Percentiles rank a stretch among this genome's conserved stretches.
Conservation (phyloP, 1,284 basidiomycete species). For the Naganishia albida region DNA sequence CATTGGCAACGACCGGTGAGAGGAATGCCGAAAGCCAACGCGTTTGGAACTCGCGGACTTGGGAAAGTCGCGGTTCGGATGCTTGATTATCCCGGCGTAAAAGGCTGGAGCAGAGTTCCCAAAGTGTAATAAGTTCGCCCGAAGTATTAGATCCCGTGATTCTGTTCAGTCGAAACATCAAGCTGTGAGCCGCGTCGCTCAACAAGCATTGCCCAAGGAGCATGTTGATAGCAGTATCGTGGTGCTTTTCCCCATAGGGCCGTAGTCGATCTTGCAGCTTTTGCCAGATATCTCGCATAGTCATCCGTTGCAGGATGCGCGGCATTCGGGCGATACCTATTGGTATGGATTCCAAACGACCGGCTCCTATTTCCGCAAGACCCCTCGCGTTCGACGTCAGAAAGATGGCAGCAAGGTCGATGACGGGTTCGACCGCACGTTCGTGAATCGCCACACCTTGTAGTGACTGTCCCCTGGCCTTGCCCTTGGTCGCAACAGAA, state of each 20-base stretch:
- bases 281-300: background rate
- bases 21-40: conserved; percentile 10
- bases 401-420: conserved; percentile 3
- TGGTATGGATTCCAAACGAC: background rate
- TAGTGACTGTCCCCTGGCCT: background rate
- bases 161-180: conserved; percentile 4
- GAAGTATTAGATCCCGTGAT: background rate
- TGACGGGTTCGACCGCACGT: background rate
- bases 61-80: too few species aligned
- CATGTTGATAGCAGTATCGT: background rate
- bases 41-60: background rate
- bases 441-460: background rate
- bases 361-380: background rate
- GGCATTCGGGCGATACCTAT: conserved; percentile 5
- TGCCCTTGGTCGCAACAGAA: background rate
- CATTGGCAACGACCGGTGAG: background rate
- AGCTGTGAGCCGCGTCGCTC: background rate
- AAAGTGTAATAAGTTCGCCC: background rate
- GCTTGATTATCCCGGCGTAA: too few species aligned
- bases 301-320: conserved; percentile 6
- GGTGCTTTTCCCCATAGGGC: background rate
- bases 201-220: conserved; percentile 10
- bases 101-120: conserved; percentile 3
- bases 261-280: background rate
- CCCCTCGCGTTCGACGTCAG: background rate